Conservation (phyloP, 345 rosid species). For the Eucalyptus regnans region DNA sequence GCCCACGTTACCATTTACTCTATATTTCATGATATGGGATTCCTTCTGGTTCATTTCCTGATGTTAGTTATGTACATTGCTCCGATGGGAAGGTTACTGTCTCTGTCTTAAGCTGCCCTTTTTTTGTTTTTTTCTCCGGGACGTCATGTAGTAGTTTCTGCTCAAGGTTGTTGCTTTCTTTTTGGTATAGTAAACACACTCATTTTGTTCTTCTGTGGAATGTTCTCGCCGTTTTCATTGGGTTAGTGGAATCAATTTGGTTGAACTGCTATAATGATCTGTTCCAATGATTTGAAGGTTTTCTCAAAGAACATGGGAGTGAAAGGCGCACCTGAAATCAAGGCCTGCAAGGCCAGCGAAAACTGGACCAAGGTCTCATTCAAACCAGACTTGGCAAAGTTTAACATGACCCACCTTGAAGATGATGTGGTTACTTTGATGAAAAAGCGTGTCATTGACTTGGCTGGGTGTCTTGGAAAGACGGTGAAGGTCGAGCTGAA, state of each 20-base stretch:
- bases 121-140: not conserved
- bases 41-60: no score
- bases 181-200: not conserved
- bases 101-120: accelerated
- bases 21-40: accelerated
- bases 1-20: accelerated
- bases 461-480: slow-evolving; percentile 97
- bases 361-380: slow-evolving; percentile 94
- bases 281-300: slow-evolving; percentile 27
- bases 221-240: not conserved
- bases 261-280: not conserved
- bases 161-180: not conserved
- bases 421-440: slow-evolving; percentile 89
- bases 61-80: no score
- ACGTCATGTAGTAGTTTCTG: not conserved
- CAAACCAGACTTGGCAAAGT: slow-evolving; percentile 77
- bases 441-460: slow-evolving; percentile 79
- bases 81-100: no score
- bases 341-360: slow-evolving; percentile 58
- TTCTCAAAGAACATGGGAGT: slow-evolving; percentile 83
- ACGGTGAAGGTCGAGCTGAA: slow-evolving; percentile 82
- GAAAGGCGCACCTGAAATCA: slow-evolving; percentile 58
- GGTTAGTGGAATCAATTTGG: not conserved
- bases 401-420: slow-evolving; percentile 69
- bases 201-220: not conserved